Percentiles rank a stretch among this genome's conserved stretches.
Conservation (phyloP, 2,329 filamentous ascomycete genomes). For the Calonectria pseudoturangicola region DNA sequence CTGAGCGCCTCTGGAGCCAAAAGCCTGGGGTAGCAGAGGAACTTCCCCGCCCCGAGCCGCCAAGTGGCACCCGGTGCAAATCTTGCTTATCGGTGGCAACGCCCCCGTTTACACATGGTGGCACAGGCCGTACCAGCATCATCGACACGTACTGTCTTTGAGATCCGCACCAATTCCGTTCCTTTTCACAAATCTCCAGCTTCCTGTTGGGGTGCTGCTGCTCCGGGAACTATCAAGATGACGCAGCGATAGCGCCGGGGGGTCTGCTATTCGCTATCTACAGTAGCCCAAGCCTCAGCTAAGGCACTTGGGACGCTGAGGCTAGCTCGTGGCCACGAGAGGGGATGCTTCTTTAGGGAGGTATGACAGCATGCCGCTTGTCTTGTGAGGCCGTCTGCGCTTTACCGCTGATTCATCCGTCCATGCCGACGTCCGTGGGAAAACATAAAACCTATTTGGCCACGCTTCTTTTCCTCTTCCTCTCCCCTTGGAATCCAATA, state of each 20-base stretch:
- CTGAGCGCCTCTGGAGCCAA: conserved; percentile 44
- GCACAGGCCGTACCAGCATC: not conserved
- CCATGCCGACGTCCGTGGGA: conserved; percentile 22
- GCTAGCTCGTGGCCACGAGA: conserved; percentile 3
- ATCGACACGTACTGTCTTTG: conserved; percentile 12
- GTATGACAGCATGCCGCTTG: conserved; percentile 33
- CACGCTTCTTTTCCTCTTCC: not conserved
- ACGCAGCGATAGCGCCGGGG: conserved; percentile 43
- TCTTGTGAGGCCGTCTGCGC: conserved; percentile 27
- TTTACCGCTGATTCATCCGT: conserved; percentile 32
- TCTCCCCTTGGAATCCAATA: not conserved
- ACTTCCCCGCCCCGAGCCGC: conserved; percentile 48
- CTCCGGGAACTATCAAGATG: conserved; percentile 37
- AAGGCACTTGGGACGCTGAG: conserved; percentile 7
- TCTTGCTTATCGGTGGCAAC: conserved; percentile 54
- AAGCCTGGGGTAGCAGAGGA: conserved; percentile 48
- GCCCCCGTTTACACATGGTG: conserved; percentile 25
- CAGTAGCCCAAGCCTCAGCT: conserved; percentile 32
- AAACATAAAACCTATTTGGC: conserved; percentile 30
- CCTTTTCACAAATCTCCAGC: conserved; percentile 41
- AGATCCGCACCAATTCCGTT: conserved; percentile 34
- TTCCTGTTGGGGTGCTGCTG: conserved; percentile 43
- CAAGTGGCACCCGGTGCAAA: conserved; percentile 46
- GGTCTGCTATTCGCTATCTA: conserved; percentile 46
- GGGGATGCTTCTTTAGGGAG: conserved; percentile 27